Evolutionary conservation across 2,329 filamentous ascomycete species (phyloP), one percentile per base, ranked within the genome.

Genomic region (Aspergillaceae sp.): DNA sequence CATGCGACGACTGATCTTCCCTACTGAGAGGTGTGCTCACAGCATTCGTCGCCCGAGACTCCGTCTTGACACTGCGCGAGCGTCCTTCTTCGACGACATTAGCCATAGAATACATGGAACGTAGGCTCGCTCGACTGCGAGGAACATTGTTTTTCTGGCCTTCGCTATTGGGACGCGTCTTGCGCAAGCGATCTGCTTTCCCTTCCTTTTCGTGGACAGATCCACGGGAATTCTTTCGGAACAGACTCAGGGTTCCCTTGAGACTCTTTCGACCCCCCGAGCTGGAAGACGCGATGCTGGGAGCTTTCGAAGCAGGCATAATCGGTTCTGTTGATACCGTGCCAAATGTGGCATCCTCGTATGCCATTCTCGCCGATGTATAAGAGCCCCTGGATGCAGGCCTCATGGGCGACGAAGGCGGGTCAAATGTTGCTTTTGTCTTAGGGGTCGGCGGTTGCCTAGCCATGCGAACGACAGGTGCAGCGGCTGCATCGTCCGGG

Each of bases 381-480:
- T 62, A 61, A 0, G 67, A 70, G n/a, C 64, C 63, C 45, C 56
- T 62, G 19, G 67, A 70, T 3, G 56, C 53, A 4, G 66, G 62
- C 37, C 67, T 59, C 29, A 56, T 46, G 5, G 58, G 51, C 7
- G 56, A 60, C 7, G 57, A 35, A 67, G 53, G 40, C 32, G 48
- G 44, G 29, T 52, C 53, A 37, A 50, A 42, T 29, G 48, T 48
- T 0, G 82, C 78, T n/a, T 84, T 88, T 43, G 86, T 70, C 28
- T 86, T 89, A 57, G 82, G 80, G 45, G 86, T 86, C 43, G 85
- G 87, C 0, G 86, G 86, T 5, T 83, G 84, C 64, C 90, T 90
- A 30, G 87, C 80, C 30, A 90, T 94, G 52, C 84, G 83, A 56
- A 94, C 78, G 45, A 91, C 78, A 11, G 89, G 88, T 8, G 87